A percentile compares a stretch with the other conserved stretches of the same genome.
These are phyloP conservation scores for Paramecium tetraurelia DNA, from an alignment of 73 alveolate species.

Conservation along the genomic window DNA sequence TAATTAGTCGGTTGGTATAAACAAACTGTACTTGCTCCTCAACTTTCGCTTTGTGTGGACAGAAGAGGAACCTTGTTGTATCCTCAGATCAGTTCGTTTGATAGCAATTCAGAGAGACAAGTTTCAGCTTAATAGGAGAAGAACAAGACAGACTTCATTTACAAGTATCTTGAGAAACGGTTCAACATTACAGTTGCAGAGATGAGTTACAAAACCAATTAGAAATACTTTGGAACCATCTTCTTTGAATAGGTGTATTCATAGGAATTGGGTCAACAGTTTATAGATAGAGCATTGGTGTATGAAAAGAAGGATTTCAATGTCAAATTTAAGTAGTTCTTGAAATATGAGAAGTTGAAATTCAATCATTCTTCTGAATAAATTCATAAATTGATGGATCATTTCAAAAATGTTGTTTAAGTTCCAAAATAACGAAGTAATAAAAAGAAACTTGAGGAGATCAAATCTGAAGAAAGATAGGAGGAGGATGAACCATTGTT, in stretches of 20 bases:
- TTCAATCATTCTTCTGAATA: not conserved
- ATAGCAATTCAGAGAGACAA: not conserved
- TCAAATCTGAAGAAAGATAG: not conserved
- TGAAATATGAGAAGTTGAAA: not conserved
- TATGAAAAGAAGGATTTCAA: not conserved
- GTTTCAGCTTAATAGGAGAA: not conserved
- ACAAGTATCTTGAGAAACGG: conserved; percentile 28
- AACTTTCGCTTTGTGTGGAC: conserved; percentile 36
- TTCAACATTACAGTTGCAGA: not conserved
- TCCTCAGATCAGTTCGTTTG: conserved; percentile 7
- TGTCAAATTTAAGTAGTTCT: not conserved
- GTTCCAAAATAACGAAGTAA: not conserved
- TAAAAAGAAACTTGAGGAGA: not conserved
- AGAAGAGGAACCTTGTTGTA: conserved; percentile 53
- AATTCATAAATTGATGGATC: not conserved
- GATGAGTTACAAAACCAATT: conserved; percentile 29
- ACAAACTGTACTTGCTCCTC: conserved; percentile 46
- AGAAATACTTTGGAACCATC: not conserved
- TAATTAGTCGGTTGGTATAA: conserved; percentile 53
- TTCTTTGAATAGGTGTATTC: conserved; percentile 1
- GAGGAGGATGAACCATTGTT: not conserved
- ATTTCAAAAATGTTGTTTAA: not conserved
- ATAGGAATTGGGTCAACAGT: not conserved
- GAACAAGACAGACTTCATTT: not conserved
- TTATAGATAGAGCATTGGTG: not conserved